Conservation (phyloP, 495 filamentous ascomycete genomes). For the Tetracladium marchalianum region DNA sequence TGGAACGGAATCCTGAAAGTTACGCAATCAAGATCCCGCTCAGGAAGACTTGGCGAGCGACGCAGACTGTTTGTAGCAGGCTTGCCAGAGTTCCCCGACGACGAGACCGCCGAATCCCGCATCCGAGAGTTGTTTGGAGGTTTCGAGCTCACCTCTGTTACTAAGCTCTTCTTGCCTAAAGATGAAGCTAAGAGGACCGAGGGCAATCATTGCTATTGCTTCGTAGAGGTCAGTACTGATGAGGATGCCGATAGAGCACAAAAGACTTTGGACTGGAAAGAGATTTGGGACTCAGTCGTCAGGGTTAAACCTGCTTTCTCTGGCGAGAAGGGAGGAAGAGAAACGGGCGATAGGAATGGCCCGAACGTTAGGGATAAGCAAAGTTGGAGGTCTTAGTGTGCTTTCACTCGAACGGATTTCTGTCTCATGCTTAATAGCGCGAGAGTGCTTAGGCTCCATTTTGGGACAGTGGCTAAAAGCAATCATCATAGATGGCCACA, state of each 20-base stretch:
- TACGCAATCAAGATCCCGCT: too few relatives aligned
- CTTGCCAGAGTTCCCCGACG: slow-evolving; percentile 46
- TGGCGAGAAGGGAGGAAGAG: background rate
- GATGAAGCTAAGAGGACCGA: slow-evolving; percentile 38
- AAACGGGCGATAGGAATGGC: too few relatives aligned
- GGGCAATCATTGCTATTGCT: slow-evolving; percentile 56
- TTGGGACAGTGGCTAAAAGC: too few relatives aligned
- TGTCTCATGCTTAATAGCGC: too few relatives aligned
- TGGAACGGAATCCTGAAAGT: background rate
- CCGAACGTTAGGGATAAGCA: too few relatives aligned
- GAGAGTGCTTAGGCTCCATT: too few relatives aligned
- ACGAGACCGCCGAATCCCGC: slow-evolving; percentile 41
- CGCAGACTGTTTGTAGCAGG: slow-evolving; percentile 56
- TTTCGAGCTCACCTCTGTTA: slow-evolving; percentile 39
- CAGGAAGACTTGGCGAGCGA: slow-evolving; percentile 23
- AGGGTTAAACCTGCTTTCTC: slow-evolving; percentile 9
- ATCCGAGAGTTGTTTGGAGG: slow-evolving; percentile 47
- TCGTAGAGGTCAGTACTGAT: slow-evolving; percentile 48
- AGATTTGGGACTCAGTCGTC: slow-evolving; percentile 8
- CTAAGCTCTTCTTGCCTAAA: slow-evolving; percentile 54
- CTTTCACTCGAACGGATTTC: too few relatives aligned
- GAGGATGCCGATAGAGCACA: slow-evolving; percentile 43
- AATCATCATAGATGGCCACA: too few relatives aligned
- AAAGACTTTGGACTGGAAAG: slow-evolving; percentile 22
- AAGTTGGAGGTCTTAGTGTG: too few relatives aligned